phyloP scores from a whole-genome alignment of 345 rosid genomes.

The Aquilaria yunnanensis region DNA sequence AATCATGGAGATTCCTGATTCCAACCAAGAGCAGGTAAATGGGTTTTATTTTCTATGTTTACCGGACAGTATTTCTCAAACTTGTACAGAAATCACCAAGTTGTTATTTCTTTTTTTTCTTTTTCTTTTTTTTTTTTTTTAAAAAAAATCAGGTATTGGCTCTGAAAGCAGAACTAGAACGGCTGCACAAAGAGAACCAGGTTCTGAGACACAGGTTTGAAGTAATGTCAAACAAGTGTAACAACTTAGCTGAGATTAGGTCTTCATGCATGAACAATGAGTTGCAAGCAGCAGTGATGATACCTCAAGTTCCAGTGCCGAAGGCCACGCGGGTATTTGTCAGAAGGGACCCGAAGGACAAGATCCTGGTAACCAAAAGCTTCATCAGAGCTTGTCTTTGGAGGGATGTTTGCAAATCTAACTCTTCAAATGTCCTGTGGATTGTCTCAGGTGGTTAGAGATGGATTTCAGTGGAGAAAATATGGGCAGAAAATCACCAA shows the following conservation, averaged over 20 bases:
- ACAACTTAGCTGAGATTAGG: neutral
- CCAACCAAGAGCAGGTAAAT: too few species aligned
- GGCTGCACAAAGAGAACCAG: conserved; percentile 33
- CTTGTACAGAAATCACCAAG: too few species aligned
- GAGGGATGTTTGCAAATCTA: neutral
- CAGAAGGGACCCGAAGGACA: conserved; percentile 30
- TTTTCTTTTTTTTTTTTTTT: too few species aligned
- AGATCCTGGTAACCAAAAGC: conserved; percentile 30
- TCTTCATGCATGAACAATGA: neutral
- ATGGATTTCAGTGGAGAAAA: conserved; percentile 71
- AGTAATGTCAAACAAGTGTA: conserved; percentile 25
- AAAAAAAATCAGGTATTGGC: conserved; percentile 17
- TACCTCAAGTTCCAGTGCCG: conserved; percentile 11
- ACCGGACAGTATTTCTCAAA: too few species aligned
- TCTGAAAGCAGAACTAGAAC: conserved; percentile 26
- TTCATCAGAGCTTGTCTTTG: neutral
- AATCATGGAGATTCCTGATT: too few species aligned
- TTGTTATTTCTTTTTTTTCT: too few species aligned
- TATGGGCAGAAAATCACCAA: conserved; percentile 62
- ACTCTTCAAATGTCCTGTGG: neutral
- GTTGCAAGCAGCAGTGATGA: conserved; percentile 14
- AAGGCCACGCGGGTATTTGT: conserved; percentile 28
- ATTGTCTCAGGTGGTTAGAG: conserved; percentile 36
- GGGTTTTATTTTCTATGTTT: too few species aligned
- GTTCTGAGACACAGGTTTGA: conserved; percentile 28